Evolutionary conservation across 306 rosid genomes (phyloP).

Genomic region (Myrica gale): DNA sequence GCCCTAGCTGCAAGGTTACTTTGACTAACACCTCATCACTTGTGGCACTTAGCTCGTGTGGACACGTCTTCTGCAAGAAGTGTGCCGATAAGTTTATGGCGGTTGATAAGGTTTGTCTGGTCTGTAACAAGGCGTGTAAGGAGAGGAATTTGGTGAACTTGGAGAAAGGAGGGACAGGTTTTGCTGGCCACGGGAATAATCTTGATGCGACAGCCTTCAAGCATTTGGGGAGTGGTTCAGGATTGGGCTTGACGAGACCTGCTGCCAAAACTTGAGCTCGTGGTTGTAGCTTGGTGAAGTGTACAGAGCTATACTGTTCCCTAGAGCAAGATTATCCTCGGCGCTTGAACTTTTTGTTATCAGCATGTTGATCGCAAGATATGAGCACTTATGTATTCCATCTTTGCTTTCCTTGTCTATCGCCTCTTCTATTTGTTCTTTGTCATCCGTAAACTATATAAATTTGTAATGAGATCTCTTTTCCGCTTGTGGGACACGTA

Average conservation of each 20-base stretch:
- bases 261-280: conserved; percentile 63
- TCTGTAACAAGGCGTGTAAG: conserved; percentile 82
- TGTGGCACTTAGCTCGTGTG: conserved; percentile 86
- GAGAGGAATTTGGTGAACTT: conserved; percentile 74
- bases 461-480: not conserved
- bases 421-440: not conserved
- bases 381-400: not conserved
- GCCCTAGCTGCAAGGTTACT: conserved; percentile 95
- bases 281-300: not conserved
- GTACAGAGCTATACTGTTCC: conserved; percentile 2
- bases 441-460: not conserved
- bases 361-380: not conserved
- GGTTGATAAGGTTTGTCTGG: conserved; percentile 87
- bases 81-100: conserved; percentile 89
- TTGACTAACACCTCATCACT: conserved; percentile 79
- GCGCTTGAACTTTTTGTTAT: not conserved
- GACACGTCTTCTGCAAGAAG: conserved; percentile 90
- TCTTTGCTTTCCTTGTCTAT: not conserved
- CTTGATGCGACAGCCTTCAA: conserved; percentile 90
- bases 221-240: conserved; percentile 98
- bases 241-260: conserved; percentile 91
- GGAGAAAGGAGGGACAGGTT: conserved; percentile 91
- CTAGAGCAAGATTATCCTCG: not conserved
- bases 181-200: conserved; percentile 78
- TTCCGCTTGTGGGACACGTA: not conserved